These are phyloP conservation scores for Cutaneotrichosporon spelunceum DNA, from an alignment of 1,284 basidiomycete genomes.

Conservation along the genomic window DNA sequence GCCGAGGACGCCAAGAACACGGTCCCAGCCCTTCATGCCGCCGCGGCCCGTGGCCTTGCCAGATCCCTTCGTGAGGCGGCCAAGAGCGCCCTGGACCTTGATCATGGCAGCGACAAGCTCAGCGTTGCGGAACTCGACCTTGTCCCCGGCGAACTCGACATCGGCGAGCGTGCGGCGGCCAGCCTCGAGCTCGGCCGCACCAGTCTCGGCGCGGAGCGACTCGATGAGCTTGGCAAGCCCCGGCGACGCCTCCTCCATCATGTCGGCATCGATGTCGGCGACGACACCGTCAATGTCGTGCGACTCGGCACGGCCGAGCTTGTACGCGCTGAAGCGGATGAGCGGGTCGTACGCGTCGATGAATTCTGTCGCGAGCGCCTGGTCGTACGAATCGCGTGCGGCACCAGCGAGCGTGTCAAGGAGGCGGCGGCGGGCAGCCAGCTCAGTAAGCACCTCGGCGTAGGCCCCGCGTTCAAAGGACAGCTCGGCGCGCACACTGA, in stretches of 20 bases:
- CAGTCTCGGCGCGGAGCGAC: slow-evolving; percentile 35
- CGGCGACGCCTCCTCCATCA: slow-evolving; percentile 57
- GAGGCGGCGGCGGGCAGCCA: slow-evolving; percentile 67
- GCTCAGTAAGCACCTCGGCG: slow-evolving; percentile 71
- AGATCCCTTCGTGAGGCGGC: slow-evolving; percentile 53
- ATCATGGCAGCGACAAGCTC: slow-evolving; percentile 85
- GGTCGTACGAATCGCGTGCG: slow-evolving; percentile 65
- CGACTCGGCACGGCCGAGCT: slow-evolving; percentile 63
- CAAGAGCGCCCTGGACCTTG: slow-evolving; percentile 75
- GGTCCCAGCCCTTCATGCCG: slow-evolving; percentile 65
- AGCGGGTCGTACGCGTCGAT: slow-evolving; percentile 85
- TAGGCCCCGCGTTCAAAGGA: slow-evolving; percentile 62
- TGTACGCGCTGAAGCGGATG: slow-evolving; percentile 88
- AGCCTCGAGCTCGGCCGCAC: slow-evolving; percentile 55
- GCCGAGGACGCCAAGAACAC: slow-evolving; percentile 72
- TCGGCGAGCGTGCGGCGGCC: slow-evolving; percentile 60
- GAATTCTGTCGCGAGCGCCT: slow-evolving; percentile 81
- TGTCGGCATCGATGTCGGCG: slow-evolving; percentile 62
- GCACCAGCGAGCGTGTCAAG: slow-evolving; percentile 67
- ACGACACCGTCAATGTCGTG: slow-evolving; percentile 82
- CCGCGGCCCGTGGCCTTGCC: slow-evolving; percentile 33
- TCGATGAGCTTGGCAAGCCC: slow-evolving; percentile 35
- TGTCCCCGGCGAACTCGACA: slow-evolving; percentile 75
- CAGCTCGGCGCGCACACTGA: slow-evolving; percentile 50
- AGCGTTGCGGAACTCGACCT: slow-evolving; percentile 80